phyloP scores from a whole-genome alignment of 106 monocot genomes.

The Gastrodia elata region DNA sequence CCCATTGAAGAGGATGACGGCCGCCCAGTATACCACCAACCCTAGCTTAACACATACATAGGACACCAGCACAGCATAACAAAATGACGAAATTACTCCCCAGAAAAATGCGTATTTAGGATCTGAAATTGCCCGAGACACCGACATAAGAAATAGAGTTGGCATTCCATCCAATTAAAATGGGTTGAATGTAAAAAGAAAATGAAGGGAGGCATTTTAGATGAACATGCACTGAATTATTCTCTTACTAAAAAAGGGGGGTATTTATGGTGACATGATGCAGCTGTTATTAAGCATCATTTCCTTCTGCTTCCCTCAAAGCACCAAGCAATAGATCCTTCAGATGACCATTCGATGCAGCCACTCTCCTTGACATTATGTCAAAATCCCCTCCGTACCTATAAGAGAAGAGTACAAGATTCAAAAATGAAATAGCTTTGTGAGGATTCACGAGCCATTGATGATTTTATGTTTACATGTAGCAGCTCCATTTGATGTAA shows the following conservation, averaged over 20 bases:
- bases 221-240: not conserved
- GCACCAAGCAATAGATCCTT: constrained; percentile 63
- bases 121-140: not conserved
- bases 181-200: not conserved
- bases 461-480: not conserved
- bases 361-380: constrained; percentile 61
- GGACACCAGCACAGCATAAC: no score
- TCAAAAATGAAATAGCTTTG: not conserved
- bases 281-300: not conserved
- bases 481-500: no score
- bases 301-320: constrained; percentile 17
- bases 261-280: not conserved
- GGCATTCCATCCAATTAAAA: not conserved
- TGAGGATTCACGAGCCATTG: not conserved
- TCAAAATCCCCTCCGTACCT: constrained; percentile 75
- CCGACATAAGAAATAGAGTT: not conserved
- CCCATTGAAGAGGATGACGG: no score
- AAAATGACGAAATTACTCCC: no score
- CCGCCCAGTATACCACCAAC: no score
- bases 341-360: constrained; percentile 71
- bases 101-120: no score
- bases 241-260: not conserved
- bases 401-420: not conserved
- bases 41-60: no score
- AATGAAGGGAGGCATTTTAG: not conserved